Percentiles rank a stretch among this genome's conserved stretches.
Evolutionary conservation across 2,329 filamentous ascomycete genomes (phyloP).

Genomic region (Cordyceps tenuipes): DNA sequence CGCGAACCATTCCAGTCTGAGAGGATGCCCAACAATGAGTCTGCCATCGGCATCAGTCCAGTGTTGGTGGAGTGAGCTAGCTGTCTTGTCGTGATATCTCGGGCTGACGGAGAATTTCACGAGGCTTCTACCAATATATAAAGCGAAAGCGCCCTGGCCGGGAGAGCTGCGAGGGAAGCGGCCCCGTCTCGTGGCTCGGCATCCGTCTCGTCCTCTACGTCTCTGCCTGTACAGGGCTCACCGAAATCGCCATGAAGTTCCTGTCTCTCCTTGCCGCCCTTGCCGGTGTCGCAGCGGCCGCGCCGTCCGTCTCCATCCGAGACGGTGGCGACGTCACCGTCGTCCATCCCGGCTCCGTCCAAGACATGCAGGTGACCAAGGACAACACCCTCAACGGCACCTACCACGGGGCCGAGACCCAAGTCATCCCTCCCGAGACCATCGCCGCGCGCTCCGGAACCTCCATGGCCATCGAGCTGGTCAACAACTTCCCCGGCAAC

Average conservation of each 20-base stretch:
- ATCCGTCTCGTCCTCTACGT: not conserved
- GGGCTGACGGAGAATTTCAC: not conserved
- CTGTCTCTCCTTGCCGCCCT: slow-evolving; percentile 13
- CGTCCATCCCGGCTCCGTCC: slow-evolving; percentile 22
- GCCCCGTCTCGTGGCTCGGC: not conserved
- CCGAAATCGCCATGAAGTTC: slow-evolving; percentile 8
- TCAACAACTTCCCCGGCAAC: slow-evolving; percentile 35
- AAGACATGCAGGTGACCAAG: slow-evolving; percentile 28
- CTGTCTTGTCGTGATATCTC: not conserved
- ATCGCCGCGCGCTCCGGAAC: slow-evolving; percentile 4
- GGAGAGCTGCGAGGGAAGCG: not conserved
- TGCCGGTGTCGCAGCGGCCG: slow-evolving; percentile 14
- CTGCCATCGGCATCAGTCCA: not conserved
- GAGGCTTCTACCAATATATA: not conserved
- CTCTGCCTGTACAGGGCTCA: not conserved
- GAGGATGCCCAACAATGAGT: not conserved
- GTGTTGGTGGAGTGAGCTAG: not conserved
- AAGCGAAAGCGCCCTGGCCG: not conserved
- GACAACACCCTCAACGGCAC: slow-evolving; percentile 34
- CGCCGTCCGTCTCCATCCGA: slow-evolving; percentile 3
- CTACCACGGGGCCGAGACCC: slow-evolving; percentile 14
- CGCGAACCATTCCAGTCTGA: not conserved
- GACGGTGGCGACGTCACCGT: slow-evolving; percentile 22
- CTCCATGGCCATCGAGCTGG: slow-evolving; percentile 25
- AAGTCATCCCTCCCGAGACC: not conserved